Evolutionary conservation across 2,329 filamentous ascomycete species (phyloP).

Genomic region (Sporothrix phasma): DNA sequence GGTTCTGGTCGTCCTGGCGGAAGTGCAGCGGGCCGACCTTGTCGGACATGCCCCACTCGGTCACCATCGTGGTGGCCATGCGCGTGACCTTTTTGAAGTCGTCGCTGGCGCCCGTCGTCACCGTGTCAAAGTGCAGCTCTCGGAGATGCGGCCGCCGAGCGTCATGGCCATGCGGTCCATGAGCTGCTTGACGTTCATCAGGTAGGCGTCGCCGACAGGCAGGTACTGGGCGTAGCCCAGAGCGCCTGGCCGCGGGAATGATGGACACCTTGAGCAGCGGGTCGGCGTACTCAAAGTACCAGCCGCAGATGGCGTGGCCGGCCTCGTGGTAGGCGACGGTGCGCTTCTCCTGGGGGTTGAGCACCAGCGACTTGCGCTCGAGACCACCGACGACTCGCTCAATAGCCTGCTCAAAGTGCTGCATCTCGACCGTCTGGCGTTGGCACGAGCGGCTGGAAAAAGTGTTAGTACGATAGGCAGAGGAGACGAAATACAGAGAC

Average conservation of each 20-base stretch:
- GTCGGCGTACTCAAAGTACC: conserved; percentile 95
- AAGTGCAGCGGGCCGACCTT: conserved; percentile 92
- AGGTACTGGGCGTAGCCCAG: conserved; percentile 96
- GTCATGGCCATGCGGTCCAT: conserved; percentile 99
- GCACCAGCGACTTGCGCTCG: conserved; percentile 92
- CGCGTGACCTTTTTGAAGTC: conserved; percentile 98
- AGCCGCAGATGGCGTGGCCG: conserved; percentile 95
- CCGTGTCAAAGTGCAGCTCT: conserved; percentile 93
- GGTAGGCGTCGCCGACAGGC: conserved; percentile 81
- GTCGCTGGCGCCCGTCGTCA: conserved; percentile 88
- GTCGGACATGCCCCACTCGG: conserved; percentile 96
- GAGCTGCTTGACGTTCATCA: conserved; percentile 90
- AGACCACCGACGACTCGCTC: conserved; percentile 93
- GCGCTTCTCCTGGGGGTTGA: conserved; percentile 82
- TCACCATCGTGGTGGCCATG: conserved; percentile 96
- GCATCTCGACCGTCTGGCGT: conserved; percentile 74
- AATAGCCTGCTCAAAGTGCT: conserved; percentile 93
- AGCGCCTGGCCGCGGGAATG: conserved; percentile 83
- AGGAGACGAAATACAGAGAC: conserved; percentile 8
- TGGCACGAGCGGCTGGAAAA: conserved; percentile 64
- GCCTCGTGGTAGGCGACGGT: conserved; percentile 58
- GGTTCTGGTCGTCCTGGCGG: conserved; percentile 62
- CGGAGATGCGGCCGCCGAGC: conserved; percentile 84
- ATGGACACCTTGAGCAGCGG: conserved; percentile 97
- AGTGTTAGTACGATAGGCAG: neutral